These are phyloP conservation scores for Dissophora globulifera DNA, from an alignment of 192 early-diverging fungal genomes.

Conservation along the genomic window DNA sequence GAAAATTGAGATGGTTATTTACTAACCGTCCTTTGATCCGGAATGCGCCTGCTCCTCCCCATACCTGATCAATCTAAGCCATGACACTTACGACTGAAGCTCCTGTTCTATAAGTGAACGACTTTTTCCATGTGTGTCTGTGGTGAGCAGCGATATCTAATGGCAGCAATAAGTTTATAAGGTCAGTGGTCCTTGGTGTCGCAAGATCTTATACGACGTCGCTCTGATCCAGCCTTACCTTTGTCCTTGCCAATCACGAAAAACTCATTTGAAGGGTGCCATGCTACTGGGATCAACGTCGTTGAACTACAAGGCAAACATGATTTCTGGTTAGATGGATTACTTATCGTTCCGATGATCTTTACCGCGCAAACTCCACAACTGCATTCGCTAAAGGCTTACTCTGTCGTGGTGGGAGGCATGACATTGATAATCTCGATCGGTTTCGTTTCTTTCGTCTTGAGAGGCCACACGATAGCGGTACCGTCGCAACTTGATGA, in stretches of 20 bases:
- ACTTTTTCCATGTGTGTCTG: constrained; percentile 42
- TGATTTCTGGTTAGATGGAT: background rate
- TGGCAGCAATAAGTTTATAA: background rate
- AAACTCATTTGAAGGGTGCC: constrained; percentile 42
- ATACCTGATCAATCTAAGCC: too few relatives aligned
- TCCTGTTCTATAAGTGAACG: constrained; percentile 33
- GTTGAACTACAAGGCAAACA: constrained; percentile 9
- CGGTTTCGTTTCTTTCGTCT: constrained; percentile 17
- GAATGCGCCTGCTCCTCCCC: too few relatives aligned
- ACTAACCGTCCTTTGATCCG: too few relatives aligned
- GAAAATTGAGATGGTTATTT: too few relatives aligned
- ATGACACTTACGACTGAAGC: constrained; percentile 20
- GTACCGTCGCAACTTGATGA: constrained; percentile 49
- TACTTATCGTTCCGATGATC: too few relatives aligned
- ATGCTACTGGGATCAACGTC: constrained; percentile 24
- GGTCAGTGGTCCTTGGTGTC: too few relatives aligned
- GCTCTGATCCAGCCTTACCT: background rate
- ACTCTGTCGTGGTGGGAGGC: constrained; percentile 22
- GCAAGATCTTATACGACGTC: background rate
- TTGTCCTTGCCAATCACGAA: constrained; percentile 46
- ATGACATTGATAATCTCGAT: constrained; percentile 21
- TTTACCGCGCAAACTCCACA: too few relatives aligned
- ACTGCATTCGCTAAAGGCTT: too few relatives aligned
- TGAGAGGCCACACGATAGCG: constrained; percentile 35
- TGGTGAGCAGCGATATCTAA: constrained; percentile 39